Percentiles rank a stretch among this genome's conserved stretches.
Evolutionary conservation across 2,329 filamentous ascomycete genomes (phyloP).

Genomic region (Diaporthe sp.): DNA sequence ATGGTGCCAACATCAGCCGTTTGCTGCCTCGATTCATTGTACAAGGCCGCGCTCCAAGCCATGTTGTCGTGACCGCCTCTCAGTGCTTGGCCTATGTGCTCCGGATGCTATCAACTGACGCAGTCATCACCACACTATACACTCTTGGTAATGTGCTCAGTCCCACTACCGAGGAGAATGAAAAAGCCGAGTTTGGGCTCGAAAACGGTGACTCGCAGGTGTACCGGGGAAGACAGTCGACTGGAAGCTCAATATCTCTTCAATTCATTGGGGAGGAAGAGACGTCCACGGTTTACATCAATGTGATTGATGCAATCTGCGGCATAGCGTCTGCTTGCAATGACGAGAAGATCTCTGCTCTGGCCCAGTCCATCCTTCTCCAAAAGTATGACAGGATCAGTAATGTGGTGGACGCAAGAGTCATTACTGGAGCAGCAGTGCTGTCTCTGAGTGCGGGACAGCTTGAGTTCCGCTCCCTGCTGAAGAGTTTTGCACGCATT

Average conservation of each 20-base stretch:
- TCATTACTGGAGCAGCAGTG: conserved; percentile 85
- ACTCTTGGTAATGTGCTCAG: conserved; percentile 96
- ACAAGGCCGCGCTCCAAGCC: conserved; percentile 79
- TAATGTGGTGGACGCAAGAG: conserved; percentile 82
- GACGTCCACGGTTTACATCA: conserved; percentile 80
- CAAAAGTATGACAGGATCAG: conserved; percentile 94
- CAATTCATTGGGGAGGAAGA: conserved; percentile 83
- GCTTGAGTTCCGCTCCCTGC: conserved; percentile 85
- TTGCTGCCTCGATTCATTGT: conserved; percentile 90
- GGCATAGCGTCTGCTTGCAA: conserved; percentile 85
- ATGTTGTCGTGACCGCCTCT: conserved; percentile 83
- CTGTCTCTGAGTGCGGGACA: conserved; percentile 83
- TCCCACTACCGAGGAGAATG: conserved; percentile 68
- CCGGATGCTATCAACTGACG: conserved; percentile 87
- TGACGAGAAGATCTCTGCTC: conserved; percentile 91
- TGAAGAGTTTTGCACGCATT: conserved; percentile 86
- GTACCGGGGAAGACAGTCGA: conserved; percentile 70
- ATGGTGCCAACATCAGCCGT: conserved; percentile 82
- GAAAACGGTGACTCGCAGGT: conserved; percentile 57
- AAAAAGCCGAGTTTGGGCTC: conserved; percentile 50
- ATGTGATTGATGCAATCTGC: conserved; percentile 95
- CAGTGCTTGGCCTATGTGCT: conserved; percentile 86
- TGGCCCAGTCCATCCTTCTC: conserved; percentile 95
- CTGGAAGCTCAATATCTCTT: conserved; percentile 85
- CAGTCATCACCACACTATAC: conserved; percentile 94